phyloP scores from a whole-genome alignment of 371 early-diverging fungal genomes.

The Entomophthora muscae region DNA sequence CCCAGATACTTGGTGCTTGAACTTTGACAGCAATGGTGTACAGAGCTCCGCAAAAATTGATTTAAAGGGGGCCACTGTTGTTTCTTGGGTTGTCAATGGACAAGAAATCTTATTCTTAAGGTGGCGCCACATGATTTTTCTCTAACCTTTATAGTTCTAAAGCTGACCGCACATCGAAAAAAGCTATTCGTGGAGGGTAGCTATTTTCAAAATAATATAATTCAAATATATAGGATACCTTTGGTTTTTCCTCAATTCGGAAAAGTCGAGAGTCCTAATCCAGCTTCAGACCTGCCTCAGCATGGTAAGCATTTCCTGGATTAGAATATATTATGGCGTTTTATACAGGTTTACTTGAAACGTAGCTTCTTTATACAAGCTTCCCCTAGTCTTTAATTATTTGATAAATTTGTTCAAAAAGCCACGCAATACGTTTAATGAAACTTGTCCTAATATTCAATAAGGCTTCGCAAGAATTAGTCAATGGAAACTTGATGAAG shows the following conservation, averaged over 20 bases:
- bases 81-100: conserved; percentile 46
- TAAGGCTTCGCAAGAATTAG: conserved; percentile 73
- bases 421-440: too few relatives aligned
- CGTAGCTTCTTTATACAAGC: too few relatives aligned
- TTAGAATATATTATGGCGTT: too few relatives aligned
- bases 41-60: conserved; percentile 1
- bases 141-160: conserved; percentile 23
- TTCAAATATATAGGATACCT: conserved; percentile 4
- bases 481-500: conserved; percentile 44
- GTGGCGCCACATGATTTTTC: conserved; percentile 15
- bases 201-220: conserved; percentile 8
- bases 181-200: conserved; percentile 73
- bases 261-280: conserved; percentile 10
- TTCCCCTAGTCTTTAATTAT: too few relatives aligned
- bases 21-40: background rate
- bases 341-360: too few relatives aligned
- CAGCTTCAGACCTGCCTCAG: conserved; percentile 15
- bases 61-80: conserved; percentile 49
- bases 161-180: conserved; percentile 55
- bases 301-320: too few relatives aligned
- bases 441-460: too few relatives aligned
- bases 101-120: conserved; percentile 59
- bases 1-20: background rate
- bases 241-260: conserved; percentile 11
- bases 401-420: too few relatives aligned